Conservation (phyloP, 768 basidiomycete genomes). For the Suillus paluster region DNA sequence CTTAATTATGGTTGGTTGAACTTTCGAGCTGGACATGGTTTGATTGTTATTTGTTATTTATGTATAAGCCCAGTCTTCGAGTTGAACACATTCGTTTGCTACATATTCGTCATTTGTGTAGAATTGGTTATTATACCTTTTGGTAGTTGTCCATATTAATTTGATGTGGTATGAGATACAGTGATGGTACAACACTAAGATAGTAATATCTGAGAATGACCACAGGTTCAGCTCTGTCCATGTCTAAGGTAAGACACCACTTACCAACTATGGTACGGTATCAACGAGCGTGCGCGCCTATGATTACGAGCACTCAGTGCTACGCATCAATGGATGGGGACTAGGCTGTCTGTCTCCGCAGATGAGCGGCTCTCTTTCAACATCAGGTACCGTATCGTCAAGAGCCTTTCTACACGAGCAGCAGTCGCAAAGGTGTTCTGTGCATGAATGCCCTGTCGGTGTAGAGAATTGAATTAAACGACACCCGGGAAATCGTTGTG, state of each 20-base stretch:
- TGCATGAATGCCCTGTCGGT: slow-evolving; percentile 25
- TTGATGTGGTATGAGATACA: background rate
- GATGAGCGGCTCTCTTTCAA: slow-evolving; percentile 27
- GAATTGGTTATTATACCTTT: background rate
- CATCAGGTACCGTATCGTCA: background rate
- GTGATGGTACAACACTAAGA: background rate
- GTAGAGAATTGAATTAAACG: background rate
- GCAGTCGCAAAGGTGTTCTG: slow-evolving; percentile 29
- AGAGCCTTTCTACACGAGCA: slow-evolving; percentile 13
- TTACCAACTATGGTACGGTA: background rate
- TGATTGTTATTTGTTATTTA: background rate
- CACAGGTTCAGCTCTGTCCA: background rate
- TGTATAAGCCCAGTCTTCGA: background rate
- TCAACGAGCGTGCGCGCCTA: background rate
- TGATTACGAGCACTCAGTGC: background rate
- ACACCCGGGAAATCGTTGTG: background rate
- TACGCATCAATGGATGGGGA: slow-evolving; percentile 30
- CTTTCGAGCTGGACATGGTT: background rate
- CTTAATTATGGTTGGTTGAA: background rate
- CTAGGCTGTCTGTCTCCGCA: slow-evolving; percentile 23
- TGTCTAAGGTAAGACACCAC: background rate
- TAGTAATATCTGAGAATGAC: background rate
- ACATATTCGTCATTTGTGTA: background rate
- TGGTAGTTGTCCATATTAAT: background rate
- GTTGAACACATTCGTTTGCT: background rate